A percentile compares a stretch with the other conserved stretches of the same genome.
Conservation (phyloP, 2,329 filamentous ascomycete species). For the Fusarium miscanthi region DNA sequence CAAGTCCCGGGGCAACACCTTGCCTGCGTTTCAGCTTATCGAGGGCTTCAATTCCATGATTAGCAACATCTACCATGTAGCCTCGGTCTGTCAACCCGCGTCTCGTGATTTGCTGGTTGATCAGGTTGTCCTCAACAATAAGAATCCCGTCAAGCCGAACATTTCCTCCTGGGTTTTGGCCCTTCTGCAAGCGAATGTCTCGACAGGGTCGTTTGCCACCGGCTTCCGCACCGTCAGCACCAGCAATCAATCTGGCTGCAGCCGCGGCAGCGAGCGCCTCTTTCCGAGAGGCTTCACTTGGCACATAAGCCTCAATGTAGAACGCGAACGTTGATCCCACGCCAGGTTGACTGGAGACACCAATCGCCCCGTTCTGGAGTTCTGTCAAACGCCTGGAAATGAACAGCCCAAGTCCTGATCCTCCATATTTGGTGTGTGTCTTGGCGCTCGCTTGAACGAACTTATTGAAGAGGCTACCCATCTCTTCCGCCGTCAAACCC, state of each 20-base stretch:
- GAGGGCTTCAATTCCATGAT: constrained; percentile 67
- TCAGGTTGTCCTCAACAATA: constrained; percentile 70
- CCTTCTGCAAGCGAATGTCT: constrained; percentile 36
- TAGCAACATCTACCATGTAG: constrained; percentile 64
- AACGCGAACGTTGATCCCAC: constrained; percentile 82
- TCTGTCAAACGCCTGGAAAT: constrained; percentile 84
- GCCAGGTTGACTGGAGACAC: constrained; percentile 74
- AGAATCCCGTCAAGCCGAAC: constrained; percentile 57
- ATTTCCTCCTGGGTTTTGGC: constrained; percentile 45
- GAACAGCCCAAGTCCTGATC: constrained; percentile 81
- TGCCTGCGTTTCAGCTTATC: constrained; percentile 54
- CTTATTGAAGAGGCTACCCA: constrained; percentile 78
- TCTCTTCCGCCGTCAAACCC: constrained; percentile 76
- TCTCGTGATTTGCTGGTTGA: constrained; percentile 68
- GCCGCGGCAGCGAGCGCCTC: constrained; percentile 55
- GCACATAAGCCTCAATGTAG: constrained; percentile 71
- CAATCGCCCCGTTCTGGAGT: constrained; percentile 82
- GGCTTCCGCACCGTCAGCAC: constrained; percentile 32
- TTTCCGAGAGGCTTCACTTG: constrained; percentile 53
- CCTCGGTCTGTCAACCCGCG: constrained; percentile 63
- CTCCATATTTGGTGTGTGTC: constrained; percentile 83
- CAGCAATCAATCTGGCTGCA: constrained; percentile 47
- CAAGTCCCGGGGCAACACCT: constrained; percentile 35
- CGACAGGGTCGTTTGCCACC: constrained; percentile 38
- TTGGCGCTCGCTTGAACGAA: constrained; percentile 82